Evolutionary conservation across 2,329 filamentous ascomycete genomes (phyloP).

Genomic region (Nannizziopsis arthrosporioides): DNA sequence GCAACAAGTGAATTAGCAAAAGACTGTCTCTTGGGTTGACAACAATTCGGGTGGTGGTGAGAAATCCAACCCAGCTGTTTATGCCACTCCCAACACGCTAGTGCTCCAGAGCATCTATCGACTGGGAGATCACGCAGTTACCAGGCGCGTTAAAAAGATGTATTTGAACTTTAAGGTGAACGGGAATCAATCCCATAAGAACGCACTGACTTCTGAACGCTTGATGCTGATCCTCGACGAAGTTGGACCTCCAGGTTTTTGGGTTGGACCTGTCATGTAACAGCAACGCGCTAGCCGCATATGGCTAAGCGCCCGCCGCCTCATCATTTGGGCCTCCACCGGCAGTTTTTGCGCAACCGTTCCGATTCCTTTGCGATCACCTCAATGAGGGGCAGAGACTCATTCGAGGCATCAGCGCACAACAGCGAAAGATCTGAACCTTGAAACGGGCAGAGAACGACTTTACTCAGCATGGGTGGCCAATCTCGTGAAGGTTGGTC

Average conservation of each 20-base stretch:
- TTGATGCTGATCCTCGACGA: conserved; percentile 1
- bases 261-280: not conserved
- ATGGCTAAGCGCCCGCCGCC: conserved; percentile 1
- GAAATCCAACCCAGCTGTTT: conserved; percentile 19
- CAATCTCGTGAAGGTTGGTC: conserved; percentile 52
- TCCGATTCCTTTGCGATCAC: too few relatives aligned
- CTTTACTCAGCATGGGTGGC: conserved; percentile 47
- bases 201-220: conserved; percentile 3
- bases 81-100: conserved; percentile 8
- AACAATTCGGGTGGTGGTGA: conserved; percentile 15
- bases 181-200: conserved; percentile 1
- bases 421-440: too few relatives aligned
- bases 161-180: not conserved
- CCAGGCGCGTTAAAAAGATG: not conserved
- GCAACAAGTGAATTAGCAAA: conserved; percentile 27
- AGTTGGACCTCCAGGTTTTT: not conserved
- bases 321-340: not conserved
- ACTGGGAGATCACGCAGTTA: not conserved
- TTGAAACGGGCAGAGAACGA: too few relatives aligned
- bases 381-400: not conserved
- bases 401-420: too few relatives aligned
- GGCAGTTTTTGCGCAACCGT: not conserved
- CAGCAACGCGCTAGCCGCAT: not conserved
- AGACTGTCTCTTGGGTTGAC: conserved; percentile 11
- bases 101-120: conserved; percentile 1